Evolutionary conservation across 495 filamentous ascomycete genomes (phyloP).

Genomic region (Podospora didyma): DNA sequence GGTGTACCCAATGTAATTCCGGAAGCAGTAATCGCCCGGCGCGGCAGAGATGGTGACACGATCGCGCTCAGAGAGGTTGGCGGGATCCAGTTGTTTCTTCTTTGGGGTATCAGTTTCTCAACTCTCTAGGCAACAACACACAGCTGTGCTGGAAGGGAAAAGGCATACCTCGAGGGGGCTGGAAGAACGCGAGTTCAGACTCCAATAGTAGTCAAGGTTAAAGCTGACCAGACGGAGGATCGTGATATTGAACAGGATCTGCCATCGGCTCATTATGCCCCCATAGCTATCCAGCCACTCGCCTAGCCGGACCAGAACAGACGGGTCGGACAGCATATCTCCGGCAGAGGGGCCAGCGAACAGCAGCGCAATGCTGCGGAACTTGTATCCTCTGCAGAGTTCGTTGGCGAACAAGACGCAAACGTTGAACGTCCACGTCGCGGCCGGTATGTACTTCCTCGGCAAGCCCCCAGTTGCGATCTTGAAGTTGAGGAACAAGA

Average conservation of each 20-base stretch:
- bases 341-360: conserved; percentile 33
- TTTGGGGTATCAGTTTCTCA: conserved; percentile 62
- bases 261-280: conserved; percentile 83
- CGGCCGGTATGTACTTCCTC: conserved; percentile 59
- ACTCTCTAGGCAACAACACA: too few species aligned
- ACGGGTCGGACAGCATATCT: conserved; percentile 26
- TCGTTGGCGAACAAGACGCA: conserved; percentile 86
- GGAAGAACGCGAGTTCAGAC: conserved; percentile 57
- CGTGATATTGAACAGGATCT: conserved; percentile 96
- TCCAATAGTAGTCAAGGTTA: conserved; percentile 97
- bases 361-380: conserved; percentile 54
- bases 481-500: conserved; percentile 77
- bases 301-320: conserved; percentile 53
- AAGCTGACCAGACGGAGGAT: conserved; percentile 89
- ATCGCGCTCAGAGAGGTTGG: conserved; percentile 80
- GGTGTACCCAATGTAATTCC: conserved; percentile 81
- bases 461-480: conserved; percentile 64
- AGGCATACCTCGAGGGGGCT: conserved; percentile 84
- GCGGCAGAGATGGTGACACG: conserved; percentile 72
- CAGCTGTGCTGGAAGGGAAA: too few species aligned
- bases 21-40: conserved; percentile 66
- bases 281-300: conserved; percentile 68
- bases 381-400: conserved; percentile 70
- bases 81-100: conserved; percentile 96
- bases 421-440: conserved; percentile 95